A percentile compares a stretch with the other conserved stretches of the same genome.
Evolutionary conservation across 768 basidiomycete genomes (phyloP).

Genomic region (Clitopilus passeckerianus): DNA sequence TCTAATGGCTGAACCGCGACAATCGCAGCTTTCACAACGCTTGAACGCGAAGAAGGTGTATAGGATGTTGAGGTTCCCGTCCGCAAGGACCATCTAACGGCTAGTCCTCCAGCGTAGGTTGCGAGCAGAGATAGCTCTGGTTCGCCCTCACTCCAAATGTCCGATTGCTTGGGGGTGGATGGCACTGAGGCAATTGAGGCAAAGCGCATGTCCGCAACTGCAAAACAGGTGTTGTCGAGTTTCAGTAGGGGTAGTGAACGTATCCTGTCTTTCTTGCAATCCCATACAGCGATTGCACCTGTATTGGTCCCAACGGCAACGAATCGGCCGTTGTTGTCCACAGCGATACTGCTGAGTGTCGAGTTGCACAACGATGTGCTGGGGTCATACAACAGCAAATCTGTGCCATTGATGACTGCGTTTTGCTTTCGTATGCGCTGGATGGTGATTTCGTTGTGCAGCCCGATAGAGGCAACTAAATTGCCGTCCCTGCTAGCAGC

Average conservation of each 20-base stretch:
- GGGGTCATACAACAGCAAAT: constrained; percentile 43
- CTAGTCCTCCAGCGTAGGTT: constrained; percentile 56
- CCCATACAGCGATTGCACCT: constrained; percentile 64
- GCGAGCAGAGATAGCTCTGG: constrained; percentile 30
- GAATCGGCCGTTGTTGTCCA: constrained; percentile 55
- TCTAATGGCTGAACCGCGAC: constrained; percentile 43
- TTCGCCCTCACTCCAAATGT: neutral
- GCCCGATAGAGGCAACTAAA: constrained; percentile 63
- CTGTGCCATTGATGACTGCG: constrained; percentile 14
- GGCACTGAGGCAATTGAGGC: constrained; percentile 10
- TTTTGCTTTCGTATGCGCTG: constrained; percentile 38
- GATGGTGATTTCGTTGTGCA: constrained; percentile 73
- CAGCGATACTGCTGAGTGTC: constrained; percentile 54
- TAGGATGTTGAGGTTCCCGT: constrained; percentile 21
- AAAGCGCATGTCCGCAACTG: constrained; percentile 54
- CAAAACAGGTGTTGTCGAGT: constrained; percentile 36
- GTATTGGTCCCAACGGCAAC: constrained; percentile 70
- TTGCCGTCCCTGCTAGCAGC: constrained; percentile 66
- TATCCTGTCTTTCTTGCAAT: constrained; percentile 34
- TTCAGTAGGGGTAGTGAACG: constrained; percentile 35
- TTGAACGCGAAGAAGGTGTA: constrained; percentile 34
- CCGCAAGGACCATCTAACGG: constrained; percentile 48
- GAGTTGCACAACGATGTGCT: constrained; percentile 43
- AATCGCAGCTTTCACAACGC: constrained; percentile 44
- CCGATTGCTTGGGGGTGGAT: constrained; percentile 1